These are phyloP conservation scores for Pythium sp. DNA, from an alignment of 352 stramenopile genomes.

Conservation along the genomic window DNA sequence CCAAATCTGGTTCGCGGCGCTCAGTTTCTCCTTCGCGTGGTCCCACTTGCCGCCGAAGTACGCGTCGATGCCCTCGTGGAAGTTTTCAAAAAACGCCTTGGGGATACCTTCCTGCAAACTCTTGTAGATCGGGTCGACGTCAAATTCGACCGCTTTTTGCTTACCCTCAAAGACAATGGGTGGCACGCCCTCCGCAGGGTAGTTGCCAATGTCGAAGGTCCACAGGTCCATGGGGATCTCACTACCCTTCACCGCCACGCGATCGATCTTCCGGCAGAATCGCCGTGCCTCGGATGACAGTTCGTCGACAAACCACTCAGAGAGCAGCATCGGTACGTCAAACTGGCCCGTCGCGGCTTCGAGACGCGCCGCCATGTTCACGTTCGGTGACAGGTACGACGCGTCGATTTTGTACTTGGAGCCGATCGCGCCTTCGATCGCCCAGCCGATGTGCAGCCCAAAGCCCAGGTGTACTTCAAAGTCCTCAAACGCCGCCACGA, in stretches of 20 bases:
- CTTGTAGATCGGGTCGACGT: conserved; percentile 61
- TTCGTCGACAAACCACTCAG: conserved; percentile 93
- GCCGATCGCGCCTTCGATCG: conserved; percentile 97
- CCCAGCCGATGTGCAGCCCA: conserved; percentile 97
- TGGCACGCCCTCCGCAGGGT: conserved; percentile 49
- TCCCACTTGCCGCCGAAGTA: conserved; percentile 95
- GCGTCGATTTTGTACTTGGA: conserved; percentile 98
- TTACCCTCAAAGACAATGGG: conserved; percentile 59
- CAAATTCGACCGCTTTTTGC: conserved; percentile 87
- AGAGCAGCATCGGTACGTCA: conserved; percentile 93
- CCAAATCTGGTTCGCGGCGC: conserved; percentile 89
- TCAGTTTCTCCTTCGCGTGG: conserved; percentile 76
- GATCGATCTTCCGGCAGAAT: conserved; percentile 93
- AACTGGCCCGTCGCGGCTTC: conserved; percentile 96
- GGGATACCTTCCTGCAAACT: conserved; percentile 79
- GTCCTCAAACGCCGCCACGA: conserved; percentile 80
- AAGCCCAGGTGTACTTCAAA: conserved; percentile 96
- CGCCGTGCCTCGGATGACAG: conserved; percentile 82
- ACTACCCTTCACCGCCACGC: conserved; percentile 96
- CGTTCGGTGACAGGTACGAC: conserved; percentile 96
- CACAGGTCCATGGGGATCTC: conserved; percentile 93
- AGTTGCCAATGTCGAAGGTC: conserved; percentile 92
- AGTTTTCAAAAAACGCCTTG: conserved; percentile 88
- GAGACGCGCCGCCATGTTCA: conserved; percentile 97
- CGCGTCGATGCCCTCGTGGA: conserved; percentile 88